A percentile compares a stretch with the other conserved stretches of the same genome.
Conservation (phyloP, 441 rosid genomes). For the Brassica hybrid region DNA sequence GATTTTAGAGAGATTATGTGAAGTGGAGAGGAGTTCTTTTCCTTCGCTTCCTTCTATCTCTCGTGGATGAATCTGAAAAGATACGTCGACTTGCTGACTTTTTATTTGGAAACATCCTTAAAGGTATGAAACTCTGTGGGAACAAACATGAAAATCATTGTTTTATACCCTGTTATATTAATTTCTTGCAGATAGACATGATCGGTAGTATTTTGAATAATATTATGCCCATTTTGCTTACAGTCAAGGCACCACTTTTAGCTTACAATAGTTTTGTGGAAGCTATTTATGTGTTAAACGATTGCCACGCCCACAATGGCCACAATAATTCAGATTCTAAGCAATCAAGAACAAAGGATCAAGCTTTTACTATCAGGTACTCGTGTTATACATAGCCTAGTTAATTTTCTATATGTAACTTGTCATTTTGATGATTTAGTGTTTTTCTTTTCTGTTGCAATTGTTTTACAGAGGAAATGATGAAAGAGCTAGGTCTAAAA, state of each 20-base stretch:
- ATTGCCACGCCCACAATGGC: conserved; percentile 70
- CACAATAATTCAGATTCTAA: conserved; percentile 54
- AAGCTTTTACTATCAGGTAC: conserved; percentile 73
- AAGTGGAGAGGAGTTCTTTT: conserved; percentile 97
- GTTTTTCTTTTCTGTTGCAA: conserved; percentile 1
- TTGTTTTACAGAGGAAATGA: conserved; percentile 73
- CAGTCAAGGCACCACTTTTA: conserved; percentile 94
- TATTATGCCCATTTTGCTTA: conserved; percentile 29
- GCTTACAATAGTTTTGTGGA: conserved; percentile 98
- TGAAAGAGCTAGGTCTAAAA: conserved; percentile 73
- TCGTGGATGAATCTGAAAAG: conserved; percentile 94
- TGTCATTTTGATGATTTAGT: conserved; percentile 24
- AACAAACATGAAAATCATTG: conserved; percentile 20
- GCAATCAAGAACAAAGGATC: conserved; percentile 58
- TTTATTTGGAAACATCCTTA: conserved; percentile 85
- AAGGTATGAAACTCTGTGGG: conserved; percentile 56
- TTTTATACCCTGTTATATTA: conserved; percentile 17
- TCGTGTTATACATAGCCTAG: conserved; percentile 16
- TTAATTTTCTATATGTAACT: conserved; percentile 8
- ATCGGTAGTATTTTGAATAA: conserved; percentile 33
- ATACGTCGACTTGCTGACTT: conserved; percentile 87
- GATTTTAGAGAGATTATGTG: conserved; percentile 86
- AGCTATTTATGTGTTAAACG: conserved; percentile 87
- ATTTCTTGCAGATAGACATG: background rate
- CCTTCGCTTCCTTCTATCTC: conserved; percentile 82